Base-by-base conservation (phyloP, 768 basidiomycete species). In the Daedaleopsis sinensis region DNA sequence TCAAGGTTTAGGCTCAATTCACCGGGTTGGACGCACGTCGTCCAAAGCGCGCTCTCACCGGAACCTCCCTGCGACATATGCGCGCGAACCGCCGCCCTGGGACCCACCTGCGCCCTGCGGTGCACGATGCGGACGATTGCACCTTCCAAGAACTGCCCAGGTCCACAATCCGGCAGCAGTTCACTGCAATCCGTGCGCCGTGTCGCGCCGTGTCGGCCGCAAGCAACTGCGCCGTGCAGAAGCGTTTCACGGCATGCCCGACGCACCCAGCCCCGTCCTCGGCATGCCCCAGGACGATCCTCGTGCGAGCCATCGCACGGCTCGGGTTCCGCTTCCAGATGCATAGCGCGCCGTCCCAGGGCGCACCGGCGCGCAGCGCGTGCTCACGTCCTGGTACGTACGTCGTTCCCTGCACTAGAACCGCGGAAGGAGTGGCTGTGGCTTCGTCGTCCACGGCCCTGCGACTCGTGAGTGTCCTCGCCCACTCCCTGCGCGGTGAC, bases 1-100 rank as follows among this genome's bases (percentile, higher is more conserved):
- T 44, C 55, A 57, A 48, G n/a, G 42, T 57, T 62, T 62, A 62
- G 55, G 44, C 61, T 57, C 54, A 47, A 43, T 47, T 56, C 59
- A 52, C 35, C 49, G 49, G 43, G 6, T 23, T n/a, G 37, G 49
- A 42, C 27, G 39, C 39, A 42, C 18, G 39, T 42, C 39, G 39
- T 42, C 15, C 49, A 10, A 52, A 42, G 48, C 16, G 48, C 21
- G 23, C 23, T 24, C 47, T 24, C 47, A 49, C 47, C 47, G 47
- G 47, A 24, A 24, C 21, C 47, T 49, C 15, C 47, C 47, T 49
- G 16, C 46, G 21, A n/a, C 18, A 47, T 23, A n/a, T 24, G 8
- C 15, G 23, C 47, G 23, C 23, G 47, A 9, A 49, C 24, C 23
- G 23, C 23, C 47, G 7, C 23, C 47, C 15, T 49, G 21, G 47